Evolutionary conservation across 2,329 filamentous ascomycete genomes (phyloP).

Genomic region (Aspergillus neoniger): DNA sequence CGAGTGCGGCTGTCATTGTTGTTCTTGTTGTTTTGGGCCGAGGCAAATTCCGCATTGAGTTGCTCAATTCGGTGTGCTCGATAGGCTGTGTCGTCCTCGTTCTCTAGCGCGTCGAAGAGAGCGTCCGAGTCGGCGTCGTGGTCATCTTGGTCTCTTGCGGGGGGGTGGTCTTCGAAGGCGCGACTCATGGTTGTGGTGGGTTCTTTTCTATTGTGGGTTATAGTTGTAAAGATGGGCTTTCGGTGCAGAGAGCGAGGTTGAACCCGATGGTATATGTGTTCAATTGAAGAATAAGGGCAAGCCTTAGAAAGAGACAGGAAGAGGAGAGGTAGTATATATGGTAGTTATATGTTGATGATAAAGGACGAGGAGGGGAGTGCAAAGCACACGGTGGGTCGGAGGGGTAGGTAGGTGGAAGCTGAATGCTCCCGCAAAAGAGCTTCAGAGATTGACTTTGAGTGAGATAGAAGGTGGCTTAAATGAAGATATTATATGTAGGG

Average conservation of each 20-base stretch:
- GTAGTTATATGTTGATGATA: neutral
- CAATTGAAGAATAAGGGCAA: neutral
- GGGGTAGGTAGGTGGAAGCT: neutral
- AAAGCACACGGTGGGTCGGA: neutral
- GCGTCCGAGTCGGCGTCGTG: slow-evolving; percentile 58
- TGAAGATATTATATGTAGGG: neutral
- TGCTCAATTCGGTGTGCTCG: slow-evolving; percentile 61
- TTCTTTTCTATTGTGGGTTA: neutral
- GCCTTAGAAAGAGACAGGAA: neutral
- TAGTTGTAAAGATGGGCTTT: neutral
- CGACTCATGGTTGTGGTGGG: slow-evolving; percentile 11
- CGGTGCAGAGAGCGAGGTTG: neutral
- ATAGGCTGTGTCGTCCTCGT: slow-evolving; percentile 56
- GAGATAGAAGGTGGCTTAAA: neutral
- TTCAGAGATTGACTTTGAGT: neutral
- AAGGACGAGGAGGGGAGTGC: too few species aligned
- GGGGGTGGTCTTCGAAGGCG: slow-evolving; percentile 34
- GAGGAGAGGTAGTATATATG: neutral
- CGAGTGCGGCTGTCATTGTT: slow-evolving; percentile 21
- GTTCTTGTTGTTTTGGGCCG: slow-evolving; percentile 41
- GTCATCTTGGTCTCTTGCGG: slow-evolving; percentile 38
- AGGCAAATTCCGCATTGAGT: slow-evolving; percentile 58
- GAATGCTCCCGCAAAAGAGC: neutral
- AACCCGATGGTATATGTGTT: neutral
- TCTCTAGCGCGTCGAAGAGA: slow-evolving; percentile 59